Base-by-base conservation (phyloP, 2,329 filamentous ascomycete genomes). In the Aotearoamyces nothofagi region DNA sequence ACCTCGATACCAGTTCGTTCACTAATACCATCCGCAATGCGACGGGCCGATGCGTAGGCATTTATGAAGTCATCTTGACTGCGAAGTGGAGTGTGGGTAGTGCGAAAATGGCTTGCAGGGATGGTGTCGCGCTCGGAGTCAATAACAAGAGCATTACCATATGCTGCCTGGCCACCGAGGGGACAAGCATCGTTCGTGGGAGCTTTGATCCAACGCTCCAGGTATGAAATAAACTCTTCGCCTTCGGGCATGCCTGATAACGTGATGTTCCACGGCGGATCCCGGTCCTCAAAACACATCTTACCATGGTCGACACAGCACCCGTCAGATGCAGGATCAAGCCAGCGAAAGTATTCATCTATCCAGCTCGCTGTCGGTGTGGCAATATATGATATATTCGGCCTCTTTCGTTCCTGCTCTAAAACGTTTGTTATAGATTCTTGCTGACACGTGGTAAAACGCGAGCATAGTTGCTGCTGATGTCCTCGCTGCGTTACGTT, bases 331-430 rank as follows among this genome's bases (percentile, higher is more conserved):
- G 73, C 68, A 0, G 90, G 90, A 42, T 96, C 92, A n/a, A 96
- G 60, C 87, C 90, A 98, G 34, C 82, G 67, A 55, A 96, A 83
- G 56, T 83, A 96, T 49, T 98, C 90, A 40, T 98, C 90, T 11
- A 98, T 69, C 90, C 90, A 98, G 51, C 80, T 94, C 3, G 92
- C 90, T 1, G 87, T 76, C 0, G 84, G 79, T 7, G 86, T 76
- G 5, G 83, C 69, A 40, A 98, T 82, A 51, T 84, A 96, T 1
- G 84, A 94, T 1, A 87, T 63, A 5, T 92, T 70, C 0, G 84
- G 68, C 20, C 90, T 72, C 57, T 94, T 96, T 8, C 90, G 74
- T 56, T 98, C 92, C 41, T 90, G 81, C 50, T 98, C 92, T 4
- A 98, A 63, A 2, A 93, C 75, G 45, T 93, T 94, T 22, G 83